Percentiles rank a stretch among this genome's conserved stretches.
Evolutionary conservation across 768 basidiomycete genomes (phyloP).

Genomic region (Phlebiopsis flavidoalba): DNA sequence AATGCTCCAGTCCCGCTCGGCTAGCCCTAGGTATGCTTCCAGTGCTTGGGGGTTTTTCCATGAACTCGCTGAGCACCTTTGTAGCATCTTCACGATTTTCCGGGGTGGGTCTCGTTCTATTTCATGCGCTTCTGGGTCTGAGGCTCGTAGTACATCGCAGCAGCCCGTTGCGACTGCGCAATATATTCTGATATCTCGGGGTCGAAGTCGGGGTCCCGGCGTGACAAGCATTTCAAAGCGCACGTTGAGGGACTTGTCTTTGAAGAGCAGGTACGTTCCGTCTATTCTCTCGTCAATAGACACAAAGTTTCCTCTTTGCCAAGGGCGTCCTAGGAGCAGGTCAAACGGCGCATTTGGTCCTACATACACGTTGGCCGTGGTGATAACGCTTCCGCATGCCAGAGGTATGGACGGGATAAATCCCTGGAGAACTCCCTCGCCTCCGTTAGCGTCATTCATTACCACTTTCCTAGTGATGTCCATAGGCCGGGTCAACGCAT

Average conservation of each 20-base stretch:
- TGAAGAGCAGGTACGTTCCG: conserved; percentile 14
- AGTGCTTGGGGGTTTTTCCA: no score
- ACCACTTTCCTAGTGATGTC: background rate
- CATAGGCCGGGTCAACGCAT: background rate
- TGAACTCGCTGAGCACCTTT: no score
- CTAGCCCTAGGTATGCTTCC: no score
- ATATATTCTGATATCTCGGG: no score
- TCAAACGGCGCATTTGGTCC: conserved; percentile 16
- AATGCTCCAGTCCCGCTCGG: no score
- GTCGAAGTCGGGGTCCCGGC: no score
- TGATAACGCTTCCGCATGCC: conserved; percentile 17
- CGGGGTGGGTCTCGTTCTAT: no score
- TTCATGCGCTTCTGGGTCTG: no score
- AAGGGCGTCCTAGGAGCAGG: conserved; percentile 19
- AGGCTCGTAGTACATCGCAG: no score
- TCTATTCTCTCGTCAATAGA: conserved; percentile 17
- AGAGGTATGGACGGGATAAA: conserved; percentile 17
- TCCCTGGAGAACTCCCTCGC: conserved; percentile 17
- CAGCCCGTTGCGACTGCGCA: no score
- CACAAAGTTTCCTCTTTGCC: conserved; percentile 19
- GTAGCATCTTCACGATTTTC: no score
- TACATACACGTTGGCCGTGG: conserved; percentile 19
- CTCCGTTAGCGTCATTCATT: conserved; percentile 27
- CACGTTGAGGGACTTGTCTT: background rate
- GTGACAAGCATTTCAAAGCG: background rate